phyloP scores from a whole-genome alignment of 1,284 basidiomycete genomes.

The Irpex rosettiformis region DNA sequence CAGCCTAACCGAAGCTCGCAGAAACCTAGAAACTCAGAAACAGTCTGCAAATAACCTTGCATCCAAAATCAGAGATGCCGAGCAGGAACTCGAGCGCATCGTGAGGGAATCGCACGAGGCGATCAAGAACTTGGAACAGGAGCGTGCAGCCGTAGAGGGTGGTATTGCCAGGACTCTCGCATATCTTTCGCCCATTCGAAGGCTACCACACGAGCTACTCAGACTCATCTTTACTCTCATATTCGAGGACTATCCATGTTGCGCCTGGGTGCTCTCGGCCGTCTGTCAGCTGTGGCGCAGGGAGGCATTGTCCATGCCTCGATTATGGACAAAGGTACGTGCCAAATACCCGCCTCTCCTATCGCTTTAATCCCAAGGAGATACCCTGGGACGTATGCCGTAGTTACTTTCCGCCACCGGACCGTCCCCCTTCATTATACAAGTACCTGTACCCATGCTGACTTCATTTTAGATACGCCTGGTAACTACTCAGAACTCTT shows the following conservation, averaged over 20 bases:
- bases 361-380: not conserved
- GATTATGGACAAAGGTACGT: conserved; percentile 70
- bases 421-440: conserved; percentile 10
- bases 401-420: conserved; percentile 1
- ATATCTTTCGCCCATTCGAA: conserved; percentile 65
- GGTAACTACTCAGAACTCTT: conserved; percentile 60
- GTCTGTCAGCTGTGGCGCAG: conserved; percentile 63
- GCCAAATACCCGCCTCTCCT: conserved; percentile 3
- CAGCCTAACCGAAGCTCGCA: conserved; percentile 46
- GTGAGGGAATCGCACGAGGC: conserved; percentile 47
- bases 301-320: conserved; percentile 59
- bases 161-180: conserved; percentile 45
- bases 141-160: conserved; percentile 45
- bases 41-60: conserved; percentile 22
- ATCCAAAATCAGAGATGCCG: conserved; percentile 36
- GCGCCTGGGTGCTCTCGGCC: conserved; percentile 65
- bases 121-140: conserved; percentile 49
- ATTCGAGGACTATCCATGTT: conserved; percentile 64
- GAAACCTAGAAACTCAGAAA: conserved; percentile 21
- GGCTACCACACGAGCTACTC: conserved; percentile 63
- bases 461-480: conserved; percentile 55
- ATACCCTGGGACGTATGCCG: not conserved
- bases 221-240: conserved; percentile 61
- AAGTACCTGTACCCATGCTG: conserved; percentile 8
- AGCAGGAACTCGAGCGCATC: conserved; percentile 52